Evolutionary conservation across 148 eudicot species (phyloP).

Genomic region (Nepenthes gracilis): DNA sequence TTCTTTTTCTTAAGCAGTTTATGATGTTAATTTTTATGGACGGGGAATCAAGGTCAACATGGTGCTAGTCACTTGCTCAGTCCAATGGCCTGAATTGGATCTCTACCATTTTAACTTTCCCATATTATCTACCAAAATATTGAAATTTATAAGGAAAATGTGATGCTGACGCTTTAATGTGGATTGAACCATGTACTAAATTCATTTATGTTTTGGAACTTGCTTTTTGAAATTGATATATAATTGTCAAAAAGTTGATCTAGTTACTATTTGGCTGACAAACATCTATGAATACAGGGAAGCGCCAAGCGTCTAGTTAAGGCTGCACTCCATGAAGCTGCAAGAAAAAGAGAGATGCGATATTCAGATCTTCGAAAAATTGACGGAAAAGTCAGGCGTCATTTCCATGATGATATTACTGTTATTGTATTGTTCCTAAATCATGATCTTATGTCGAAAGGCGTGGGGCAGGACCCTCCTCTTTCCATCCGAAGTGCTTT

Average conservation of each 20-base stretch:
- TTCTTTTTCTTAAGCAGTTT: too few species aligned
- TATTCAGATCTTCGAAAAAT: conserved; percentile 65
- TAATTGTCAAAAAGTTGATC: neutral
- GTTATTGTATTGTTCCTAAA: conserved; percentile 61
- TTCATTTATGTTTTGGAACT: too few species aligned
- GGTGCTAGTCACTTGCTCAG: too few species aligned
- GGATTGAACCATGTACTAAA: too few species aligned
- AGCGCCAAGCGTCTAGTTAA: conserved; percentile 58
- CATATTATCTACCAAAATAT: too few species aligned
- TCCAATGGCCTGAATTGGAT: too few species aligned
- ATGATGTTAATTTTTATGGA: too few species aligned
- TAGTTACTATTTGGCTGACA: conserved; percentile 1
- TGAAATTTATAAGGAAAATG: too few species aligned
- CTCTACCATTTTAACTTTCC: too few species aligned
- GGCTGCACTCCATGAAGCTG: conserved; percentile 80
- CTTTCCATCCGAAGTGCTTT: conserved; percentile 50
- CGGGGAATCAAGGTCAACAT: too few species aligned
- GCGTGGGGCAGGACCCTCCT: conserved; percentile 33
- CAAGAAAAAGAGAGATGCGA: conserved; percentile 68
- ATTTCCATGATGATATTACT: conserved; percentile 74
- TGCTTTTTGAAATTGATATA: too few species aligned
- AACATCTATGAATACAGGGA: conserved; percentile 35
- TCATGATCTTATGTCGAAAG: conserved; percentile 53
- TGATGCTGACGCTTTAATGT: too few species aligned
- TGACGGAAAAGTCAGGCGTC: conserved; percentile 63